Conservation (phyloP, 768 basidiomycete genomes). For the Suillus discolor region DNA sequence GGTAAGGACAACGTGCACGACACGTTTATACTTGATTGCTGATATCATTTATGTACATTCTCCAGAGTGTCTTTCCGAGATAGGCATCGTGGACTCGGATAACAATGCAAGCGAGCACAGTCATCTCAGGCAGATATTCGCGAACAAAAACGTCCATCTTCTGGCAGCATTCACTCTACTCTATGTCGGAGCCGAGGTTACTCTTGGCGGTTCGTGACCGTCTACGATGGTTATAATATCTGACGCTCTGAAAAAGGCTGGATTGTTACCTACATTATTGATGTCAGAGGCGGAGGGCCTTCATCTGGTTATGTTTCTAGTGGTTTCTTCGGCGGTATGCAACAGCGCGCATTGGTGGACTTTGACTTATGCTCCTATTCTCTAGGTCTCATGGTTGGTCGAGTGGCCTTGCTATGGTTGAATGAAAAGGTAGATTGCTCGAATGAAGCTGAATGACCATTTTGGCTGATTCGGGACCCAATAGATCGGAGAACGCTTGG, state of each 20-base stretch:
- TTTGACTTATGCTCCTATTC: neutral
- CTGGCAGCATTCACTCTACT: conserved; percentile 66
- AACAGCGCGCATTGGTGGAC: neutral
- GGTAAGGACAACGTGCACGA: conserved; percentile 40
- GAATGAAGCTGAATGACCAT: neutral
- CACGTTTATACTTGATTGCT: neutral
- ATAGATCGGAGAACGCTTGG: conserved; percentile 57
- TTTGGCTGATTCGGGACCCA: neutral
- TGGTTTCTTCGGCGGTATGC: conserved; percentile 56
- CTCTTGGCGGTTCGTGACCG: conserved; percentile 38
- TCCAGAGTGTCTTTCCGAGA: conserved; percentile 54
- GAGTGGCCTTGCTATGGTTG: conserved; percentile 55
- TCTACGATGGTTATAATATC: neutral
- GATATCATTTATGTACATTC: conserved; percentile 1
- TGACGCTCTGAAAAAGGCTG: conserved; percentile 46
- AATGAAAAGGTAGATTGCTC: conserved; percentile 46
- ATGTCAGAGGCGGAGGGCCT: conserved; percentile 46
- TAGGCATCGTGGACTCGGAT: conserved; percentile 50
- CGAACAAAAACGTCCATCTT: conserved; percentile 55
- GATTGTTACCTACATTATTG: conserved; percentile 64
- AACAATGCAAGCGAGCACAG: conserved; percentile 35
- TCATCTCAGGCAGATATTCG: conserved; percentile 54
- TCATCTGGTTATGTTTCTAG: conserved; percentile 54
- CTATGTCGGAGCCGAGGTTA: conserved; percentile 72
- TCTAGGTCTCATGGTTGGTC: conserved; percentile 57